Base-by-base conservation (phyloP, 371 early-diverging fungal species). In the Phascolomyces articulosus region DNA sequence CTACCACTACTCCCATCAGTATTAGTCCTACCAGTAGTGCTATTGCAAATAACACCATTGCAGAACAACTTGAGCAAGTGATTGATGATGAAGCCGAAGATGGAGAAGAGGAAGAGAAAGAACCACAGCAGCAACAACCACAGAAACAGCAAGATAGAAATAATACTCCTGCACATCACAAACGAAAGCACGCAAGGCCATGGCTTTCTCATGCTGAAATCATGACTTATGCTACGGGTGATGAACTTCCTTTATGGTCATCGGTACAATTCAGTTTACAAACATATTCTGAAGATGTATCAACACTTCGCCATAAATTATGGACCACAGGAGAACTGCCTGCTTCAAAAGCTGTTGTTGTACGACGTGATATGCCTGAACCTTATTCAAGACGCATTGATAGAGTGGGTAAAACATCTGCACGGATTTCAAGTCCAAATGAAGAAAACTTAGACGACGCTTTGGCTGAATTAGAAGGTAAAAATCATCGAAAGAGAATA, bases 161-260 rank as follows among this genome's bases (percentile, higher is more conserved):
- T 18, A n/a, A 21, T 31, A 23, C 0, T 1, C 51, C 7, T 29
- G 31, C 9, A 9, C 34, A 34, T 9, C 34, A 34, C 6, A 6
- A 34, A 34, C n/a, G 27, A 6, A 59, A 40, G 44, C 64, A 58
- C n/a, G 18, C 29, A 16, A 41, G 21, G 20, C 66, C 76, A 1
- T 85, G 85, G 84, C 66, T 85, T 4, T 78, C 85, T 0, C 75
- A 83, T 69, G 85, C 84, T 9, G 87, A 87, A 58, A 85, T 85
- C 40, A 78, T 75, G 16, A 84, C 87, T 0, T 87, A 85, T 40
- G 47, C 65, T 63, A 69, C 73, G 0, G 66, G 77, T 13, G 79
- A 81, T 20, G 79, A 85, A 21, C 73, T 73, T 9, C 64, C 84
- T 10, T 56, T 87, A 20, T 87, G 87, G 87, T 73, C 79, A 4